These are phyloP conservation scores for Phyllosticta citribraziliensis DNA, from an alignment of 2,329 filamentous ascomycete species.

Conservation along the genomic window DNA sequence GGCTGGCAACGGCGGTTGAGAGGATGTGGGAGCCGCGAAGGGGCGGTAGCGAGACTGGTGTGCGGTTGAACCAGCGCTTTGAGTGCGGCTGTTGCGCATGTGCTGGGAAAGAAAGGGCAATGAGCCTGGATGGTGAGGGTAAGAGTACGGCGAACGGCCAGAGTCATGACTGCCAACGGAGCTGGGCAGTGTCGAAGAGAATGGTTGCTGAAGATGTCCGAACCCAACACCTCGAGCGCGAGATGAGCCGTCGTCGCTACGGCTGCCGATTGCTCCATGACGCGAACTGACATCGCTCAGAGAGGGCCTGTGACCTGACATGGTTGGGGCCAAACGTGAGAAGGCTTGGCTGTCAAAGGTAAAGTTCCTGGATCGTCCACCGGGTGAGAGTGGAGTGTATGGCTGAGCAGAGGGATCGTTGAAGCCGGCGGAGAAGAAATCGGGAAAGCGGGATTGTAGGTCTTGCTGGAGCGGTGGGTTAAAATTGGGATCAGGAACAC, in stretches of 20 bases:
- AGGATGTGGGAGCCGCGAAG: neutral
- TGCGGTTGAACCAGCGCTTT: conserved; percentile 1
- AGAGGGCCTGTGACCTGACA: conserved; percentile 1
- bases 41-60: conserved; percentile 8
- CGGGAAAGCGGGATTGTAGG: neutral
- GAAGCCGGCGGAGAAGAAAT: conserved; percentile 4
- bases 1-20: conserved; percentile 9
- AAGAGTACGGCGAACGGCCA: neutral
- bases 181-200: too few species aligned
- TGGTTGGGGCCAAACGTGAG: neutral
- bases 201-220: neutral
- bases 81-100: neutral
- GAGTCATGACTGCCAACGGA: neutral
- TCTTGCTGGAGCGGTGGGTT: conserved; percentile 44
- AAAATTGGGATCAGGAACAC: conserved; percentile 59
- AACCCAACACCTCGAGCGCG: neutral
- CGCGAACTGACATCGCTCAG: conserved; percentile 4
- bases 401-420: conserved; percentile 15
- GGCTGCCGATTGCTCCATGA: neutral
- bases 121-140: neutral
- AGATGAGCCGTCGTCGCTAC: neutral
- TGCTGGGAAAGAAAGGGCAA: neutral
- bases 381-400: conserved; percentile 6
- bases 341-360: conserved; percentile 1
- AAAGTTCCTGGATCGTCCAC: conserved; percentile 4